Evolutionary conservation across 306 rosid species (phyloP).

Genomic region (Ormosia semicastrata): DNA sequence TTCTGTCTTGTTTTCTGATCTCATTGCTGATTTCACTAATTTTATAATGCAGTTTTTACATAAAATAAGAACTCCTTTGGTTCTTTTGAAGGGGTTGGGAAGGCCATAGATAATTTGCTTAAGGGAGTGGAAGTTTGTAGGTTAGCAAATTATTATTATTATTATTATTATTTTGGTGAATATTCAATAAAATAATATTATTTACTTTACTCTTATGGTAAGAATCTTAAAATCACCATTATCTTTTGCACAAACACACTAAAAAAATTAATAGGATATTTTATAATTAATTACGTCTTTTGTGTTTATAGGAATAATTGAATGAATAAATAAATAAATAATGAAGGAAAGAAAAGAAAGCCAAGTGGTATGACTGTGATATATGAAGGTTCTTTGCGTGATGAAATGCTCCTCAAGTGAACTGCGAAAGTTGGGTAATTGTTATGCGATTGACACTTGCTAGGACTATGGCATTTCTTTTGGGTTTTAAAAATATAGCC

Average conservation of each 20-base stretch:
- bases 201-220: background rate
- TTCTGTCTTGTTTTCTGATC: background rate
- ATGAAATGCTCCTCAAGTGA: slow-evolving; percentile 1
- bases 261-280: no score
- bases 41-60: background rate
- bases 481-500: background rate
- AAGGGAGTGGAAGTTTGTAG: background rate
- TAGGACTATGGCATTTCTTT: background rate
- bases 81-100: background rate
- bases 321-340: background rate
- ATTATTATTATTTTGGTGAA: background rate
- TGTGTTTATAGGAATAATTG: no score
- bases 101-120: background rate
- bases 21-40: background rate
- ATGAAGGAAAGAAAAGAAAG: background rate
- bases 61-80: background rate
- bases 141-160: background rate
- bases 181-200: no score
- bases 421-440: background rate
- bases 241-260: background rate
- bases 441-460: background rate
- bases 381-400: slow-evolving; percentile 7
- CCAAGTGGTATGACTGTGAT: background rate
- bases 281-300: no score
- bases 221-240: background rate